These are phyloP conservation scores for Asclepias syriaca DNA, from an alignment of 257 asterid genomes.

Conservation along the genomic window DNA sequence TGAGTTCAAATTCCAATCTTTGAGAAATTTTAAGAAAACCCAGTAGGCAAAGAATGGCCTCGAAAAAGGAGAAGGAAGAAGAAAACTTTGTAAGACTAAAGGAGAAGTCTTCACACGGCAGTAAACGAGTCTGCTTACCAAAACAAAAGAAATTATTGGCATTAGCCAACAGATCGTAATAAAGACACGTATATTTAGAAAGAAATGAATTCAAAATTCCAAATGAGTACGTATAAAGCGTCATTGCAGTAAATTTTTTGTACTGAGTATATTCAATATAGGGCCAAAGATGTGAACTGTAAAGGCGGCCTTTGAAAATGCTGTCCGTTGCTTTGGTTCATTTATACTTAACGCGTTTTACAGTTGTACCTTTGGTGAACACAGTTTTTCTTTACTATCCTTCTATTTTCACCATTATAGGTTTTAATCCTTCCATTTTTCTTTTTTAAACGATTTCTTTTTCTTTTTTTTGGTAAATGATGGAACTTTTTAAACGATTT, in stretches of 20 bases:
- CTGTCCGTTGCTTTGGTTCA: neutral
- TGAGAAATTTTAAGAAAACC: neutral
- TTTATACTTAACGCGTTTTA: too few species aligned
- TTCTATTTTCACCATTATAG: too few species aligned
- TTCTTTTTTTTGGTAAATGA: too few species aligned
- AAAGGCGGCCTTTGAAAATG: neutral
- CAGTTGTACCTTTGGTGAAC: too few species aligned
- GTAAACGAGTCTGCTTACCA: slow-evolving; percentile 3
- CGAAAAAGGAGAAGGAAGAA: neutral
- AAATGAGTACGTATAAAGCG: neutral
- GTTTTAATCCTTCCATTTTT: too few species aligned
- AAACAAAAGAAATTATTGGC: neutral
- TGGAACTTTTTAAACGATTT: too few species aligned
- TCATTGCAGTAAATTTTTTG: neutral
- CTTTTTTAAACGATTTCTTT: too few species aligned
- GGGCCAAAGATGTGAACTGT: neutral
- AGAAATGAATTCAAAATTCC: neutral
- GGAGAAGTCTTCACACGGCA: slow-evolving; percentile 30
- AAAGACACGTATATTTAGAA: neutral
- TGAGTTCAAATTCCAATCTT: slow-evolving; percentile 1
- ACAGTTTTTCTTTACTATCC: too few species aligned
- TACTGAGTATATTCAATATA: neutral
- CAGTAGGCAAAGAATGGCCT: neutral
- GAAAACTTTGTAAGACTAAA: slow-evolving; percentile 3
- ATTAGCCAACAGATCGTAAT: slow-evolving; percentile 11